Base-by-base conservation (phyloP, 1,284 basidiomycete species). In the Tilletia caries region DNA sequence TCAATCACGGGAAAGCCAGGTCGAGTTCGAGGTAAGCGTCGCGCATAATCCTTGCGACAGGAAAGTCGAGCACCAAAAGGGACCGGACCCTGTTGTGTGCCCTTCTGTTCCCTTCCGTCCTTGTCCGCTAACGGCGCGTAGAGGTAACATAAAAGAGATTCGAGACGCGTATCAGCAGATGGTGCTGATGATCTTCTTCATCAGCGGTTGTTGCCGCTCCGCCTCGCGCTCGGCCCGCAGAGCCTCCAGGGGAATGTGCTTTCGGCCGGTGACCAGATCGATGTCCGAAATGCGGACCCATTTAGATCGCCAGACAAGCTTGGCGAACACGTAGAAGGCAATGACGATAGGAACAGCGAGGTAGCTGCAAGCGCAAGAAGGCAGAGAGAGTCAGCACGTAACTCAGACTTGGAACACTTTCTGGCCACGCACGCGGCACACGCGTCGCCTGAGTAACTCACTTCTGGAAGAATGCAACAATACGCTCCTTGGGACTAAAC, bases 381-480 rank as follows among this genome's bases (percentile, higher is more conserved):
- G 15, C 27, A 25, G 3, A 62, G 4, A 8, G 18, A 62, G 29
- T 25, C 48, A 41, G 37, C 37, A 41, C 15, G n/a, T n/a, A n/a
- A n/a, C n/a, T n/a, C n/a, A n/a, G n/a, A n/a, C n/a, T n/a, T n/a
- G n/a, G n/a, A n/a, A n/a, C n/a, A n/a, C n/a, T n/a, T n/a, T n/a
- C 43, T 10, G 18, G 46, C 25, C 46, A 50, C 20, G 20, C 18
- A 18, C 43, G 43, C 43, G 43, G 43, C 10, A 10, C 20, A 20
- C 43, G 43, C 10, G 8, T 8, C 10, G 43, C 8, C 43, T 8
- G 43, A 20, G 20, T 25, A 52, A 62, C 58, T 62, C 58, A 37
- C 58, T 62, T 62, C 66, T 85, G 78, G 85, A 87, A 87, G 84
- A 86, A 86, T 25, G 65, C 73, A 70, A 82, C 71, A n/a, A 83